Evolutionary conservation across 257 asterid genomes (phyloP).

Genomic region (Salvia miltiorrhiza): DNA sequence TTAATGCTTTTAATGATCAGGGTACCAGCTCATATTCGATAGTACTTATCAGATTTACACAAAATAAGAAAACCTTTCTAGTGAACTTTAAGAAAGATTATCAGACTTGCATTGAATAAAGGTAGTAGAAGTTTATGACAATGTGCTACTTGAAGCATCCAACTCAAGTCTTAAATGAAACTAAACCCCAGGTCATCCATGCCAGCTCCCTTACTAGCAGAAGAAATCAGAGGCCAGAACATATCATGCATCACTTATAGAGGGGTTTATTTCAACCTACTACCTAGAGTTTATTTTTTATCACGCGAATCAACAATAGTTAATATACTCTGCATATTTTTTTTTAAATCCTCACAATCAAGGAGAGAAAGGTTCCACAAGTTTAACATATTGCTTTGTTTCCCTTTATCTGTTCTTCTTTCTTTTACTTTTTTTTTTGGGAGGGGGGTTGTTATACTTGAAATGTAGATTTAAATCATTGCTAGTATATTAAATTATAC

Average conservation of each 20-base stretch:
- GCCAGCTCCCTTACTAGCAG: neutral
- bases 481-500: neutral
- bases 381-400: too few species aligned
- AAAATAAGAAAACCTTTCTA: neutral
- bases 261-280: too few species aligned
- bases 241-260: too few species aligned
- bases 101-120: neutral
- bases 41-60: neutral
- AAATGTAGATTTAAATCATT: neutral
- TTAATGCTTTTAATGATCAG: neutral
- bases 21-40: neutral
- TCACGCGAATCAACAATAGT: neutral
- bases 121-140: neutral
- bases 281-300: neutral
- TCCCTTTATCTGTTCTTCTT: too few species aligned
- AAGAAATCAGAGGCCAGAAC: too few species aligned
- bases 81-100: neutral
- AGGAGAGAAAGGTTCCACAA: neutral
- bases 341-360: neutral
- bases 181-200: neutral
- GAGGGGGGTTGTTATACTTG: neutral
- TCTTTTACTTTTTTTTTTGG: neutral
- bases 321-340: too few species aligned
- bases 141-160: conserved; percentile 4
- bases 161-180: neutral